Evolutionary conservation across 345 rosid genomes (phyloP).

Genomic region (Citrus glauca): DNA sequence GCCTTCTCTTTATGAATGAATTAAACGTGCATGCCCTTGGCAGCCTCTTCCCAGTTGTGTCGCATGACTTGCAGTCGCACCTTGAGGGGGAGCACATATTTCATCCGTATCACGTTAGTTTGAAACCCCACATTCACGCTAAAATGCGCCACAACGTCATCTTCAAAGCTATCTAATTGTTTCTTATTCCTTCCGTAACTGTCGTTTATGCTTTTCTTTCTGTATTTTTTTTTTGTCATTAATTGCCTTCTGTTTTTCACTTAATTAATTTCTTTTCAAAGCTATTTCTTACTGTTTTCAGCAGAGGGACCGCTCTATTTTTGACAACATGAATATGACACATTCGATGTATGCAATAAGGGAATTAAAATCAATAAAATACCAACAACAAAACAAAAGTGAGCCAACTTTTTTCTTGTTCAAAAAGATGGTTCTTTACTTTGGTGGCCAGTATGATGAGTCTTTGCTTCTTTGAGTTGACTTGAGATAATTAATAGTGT

Average conservation of each 20-base stretch:
- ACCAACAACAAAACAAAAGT: conserved; percentile 18
- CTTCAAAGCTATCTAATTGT: neutral
- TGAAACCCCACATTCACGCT: neutral
- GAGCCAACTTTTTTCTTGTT: conserved; percentile 9
- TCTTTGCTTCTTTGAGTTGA: conserved; percentile 15
- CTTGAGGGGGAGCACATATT: neutral
- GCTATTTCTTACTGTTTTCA: too few relatives aligned
- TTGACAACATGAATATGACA: too few relatives aligned
- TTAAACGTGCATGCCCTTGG: conserved; percentile 9
- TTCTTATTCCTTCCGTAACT: conserved; percentile 21
- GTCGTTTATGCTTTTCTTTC: conserved; percentile 1
- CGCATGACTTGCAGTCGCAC: conserved; percentile 1
- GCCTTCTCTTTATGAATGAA: conserved; percentile 21
- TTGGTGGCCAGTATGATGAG: neutral
- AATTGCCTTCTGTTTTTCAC: too few relatives aligned
- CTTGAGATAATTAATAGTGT: neutral
- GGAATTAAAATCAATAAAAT: neutral
- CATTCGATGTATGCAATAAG: neutral
- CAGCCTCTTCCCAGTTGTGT: neutral
- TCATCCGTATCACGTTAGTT: neutral
- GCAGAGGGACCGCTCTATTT: too few relatives aligned
- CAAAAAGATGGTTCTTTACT: neutral
- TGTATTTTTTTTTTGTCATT: neutral
- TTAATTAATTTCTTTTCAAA: too few relatives aligned
- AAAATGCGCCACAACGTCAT: neutral